Conservation (phyloP, 148 eudicot species). For the Beta vulgaris region DNA sequence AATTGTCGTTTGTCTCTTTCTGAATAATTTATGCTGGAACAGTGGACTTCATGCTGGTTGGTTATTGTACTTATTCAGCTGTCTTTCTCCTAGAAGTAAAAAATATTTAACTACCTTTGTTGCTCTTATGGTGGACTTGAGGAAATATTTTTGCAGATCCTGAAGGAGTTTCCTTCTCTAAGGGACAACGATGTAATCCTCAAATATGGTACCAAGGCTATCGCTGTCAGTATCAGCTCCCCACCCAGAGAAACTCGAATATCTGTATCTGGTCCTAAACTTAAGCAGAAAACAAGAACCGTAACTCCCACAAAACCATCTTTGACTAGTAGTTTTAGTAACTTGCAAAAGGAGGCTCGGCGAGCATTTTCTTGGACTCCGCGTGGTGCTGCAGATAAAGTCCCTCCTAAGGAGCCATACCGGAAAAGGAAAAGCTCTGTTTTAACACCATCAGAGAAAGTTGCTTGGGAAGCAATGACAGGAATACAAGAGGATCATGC, state of each 20-base stretch:
- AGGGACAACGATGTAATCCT: conserved; percentile 60
- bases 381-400: conserved; percentile 67
- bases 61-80: not conserved
- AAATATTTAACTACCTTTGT: conserved; percentile 2
- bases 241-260: conserved; percentile 81
- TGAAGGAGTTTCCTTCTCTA: conserved; percentile 82
- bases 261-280: conserved; percentile 63
- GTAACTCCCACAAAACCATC: conserved; percentile 66
- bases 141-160: conserved; percentile 55
- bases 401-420: conserved; percentile 65
- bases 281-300: conserved; percentile 62
- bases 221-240: conserved; percentile 68
- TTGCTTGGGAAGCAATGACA: conserved; percentile 92
- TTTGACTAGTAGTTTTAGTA: conserved; percentile 75
- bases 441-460: conserved; percentile 67
- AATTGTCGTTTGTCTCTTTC: conserved; percentile 6
- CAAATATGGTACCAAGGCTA: conserved; percentile 87
- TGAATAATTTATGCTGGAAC: too few relatives aligned
- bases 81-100: not conserved
- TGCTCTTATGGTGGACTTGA: conserved; percentile 13
- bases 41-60: conserved; percentile 7
- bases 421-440: conserved; percentile 93
- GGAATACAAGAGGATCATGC: conserved; percentile 88
- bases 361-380: conserved; percentile 97
- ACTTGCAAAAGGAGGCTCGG: conserved; percentile 92